phyloP scores from a whole-genome alignment of 1,139 yeast species.

The Maudiozyma humilis region DNA sequence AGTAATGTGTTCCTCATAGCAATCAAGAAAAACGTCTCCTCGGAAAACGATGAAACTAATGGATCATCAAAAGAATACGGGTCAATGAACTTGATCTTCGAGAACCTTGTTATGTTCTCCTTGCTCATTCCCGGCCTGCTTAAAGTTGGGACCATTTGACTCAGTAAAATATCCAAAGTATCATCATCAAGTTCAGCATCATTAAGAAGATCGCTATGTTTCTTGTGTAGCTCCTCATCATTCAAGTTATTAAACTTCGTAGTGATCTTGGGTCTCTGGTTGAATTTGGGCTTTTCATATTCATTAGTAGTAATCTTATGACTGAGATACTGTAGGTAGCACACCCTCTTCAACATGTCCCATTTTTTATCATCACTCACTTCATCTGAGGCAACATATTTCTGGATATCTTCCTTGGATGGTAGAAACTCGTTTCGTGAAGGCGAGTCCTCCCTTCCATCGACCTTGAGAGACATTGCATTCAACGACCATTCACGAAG shows the following conservation, averaged over 20 bases:
- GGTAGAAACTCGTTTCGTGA: conserved; percentile 41
- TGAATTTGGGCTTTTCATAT: conserved; percentile 28
- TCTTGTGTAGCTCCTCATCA: conserved; percentile 5
- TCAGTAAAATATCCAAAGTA: conserved; percentile 40
- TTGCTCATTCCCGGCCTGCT: conserved; percentile 7
- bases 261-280: conserved; percentile 5
- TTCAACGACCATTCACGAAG: conserved; percentile 48
- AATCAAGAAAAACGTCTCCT: conserved; percentile 78
- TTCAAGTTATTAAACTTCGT: conserved; percentile 2
- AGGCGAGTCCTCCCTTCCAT: conserved; percentile 23
- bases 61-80: conserved; percentile 91
- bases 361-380: conserved; percentile 36
- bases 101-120: conserved; percentile 10
- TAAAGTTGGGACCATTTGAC: conserved; percentile 25
- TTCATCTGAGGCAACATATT: conserved; percentile 45
- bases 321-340: conserved; percentile 59
- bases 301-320: conserved; percentile 37
- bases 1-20: conserved; percentile 79
- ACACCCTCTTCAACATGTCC: conserved; percentile 59
- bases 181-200: conserved; percentile 33
- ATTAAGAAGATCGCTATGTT: conserved; percentile 13
- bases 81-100: conserved; percentile 52
- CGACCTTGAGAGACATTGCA: conserved; percentile 34
- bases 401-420: conserved; percentile 45
- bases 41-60: conserved; percentile 63